These are phyloP conservation scores for Rhizoclosmatium globosum DNA, from an alignment of 192 early-diverging fungal species.

Conservation along the genomic window DNA sequence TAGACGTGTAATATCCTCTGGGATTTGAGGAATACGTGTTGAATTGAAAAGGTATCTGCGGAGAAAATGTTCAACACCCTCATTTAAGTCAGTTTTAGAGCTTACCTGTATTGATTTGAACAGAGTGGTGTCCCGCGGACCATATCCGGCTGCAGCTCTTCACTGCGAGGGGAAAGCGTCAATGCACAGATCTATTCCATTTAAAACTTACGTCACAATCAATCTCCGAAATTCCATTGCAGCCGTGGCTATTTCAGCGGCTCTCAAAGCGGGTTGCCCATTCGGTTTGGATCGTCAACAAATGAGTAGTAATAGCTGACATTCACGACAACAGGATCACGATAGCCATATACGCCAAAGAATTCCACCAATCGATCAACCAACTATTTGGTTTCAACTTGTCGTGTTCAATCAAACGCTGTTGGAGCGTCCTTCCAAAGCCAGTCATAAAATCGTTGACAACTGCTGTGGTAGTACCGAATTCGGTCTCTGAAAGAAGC, in stretches of 20 bases:
- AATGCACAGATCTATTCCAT: too few relatives aligned
- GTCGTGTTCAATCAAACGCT: slow-evolving; percentile 77
- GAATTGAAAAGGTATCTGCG: slow-evolving; percentile 83
- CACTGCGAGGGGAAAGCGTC: neutral
- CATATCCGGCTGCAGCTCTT: slow-evolving; percentile 83
- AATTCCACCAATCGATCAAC: slow-evolving; percentile 98
- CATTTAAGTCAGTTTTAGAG: too few relatives aligned
- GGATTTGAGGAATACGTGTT: slow-evolving; percentile 86
- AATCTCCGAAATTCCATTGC: slow-evolving; percentile 87
- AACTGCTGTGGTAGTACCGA: slow-evolving; percentile 65
- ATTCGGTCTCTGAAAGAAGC: slow-evolving; percentile 69
- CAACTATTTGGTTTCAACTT: slow-evolving; percentile 82
- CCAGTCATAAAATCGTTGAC: slow-evolving; percentile 82
- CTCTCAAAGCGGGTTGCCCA: slow-evolving; percentile 76
- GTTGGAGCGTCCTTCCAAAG: slow-evolving; percentile 79
- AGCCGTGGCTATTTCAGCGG: slow-evolving; percentile 88
- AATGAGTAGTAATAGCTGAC: slow-evolving; percentile 96
- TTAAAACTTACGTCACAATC: slow-evolving; percentile 58
- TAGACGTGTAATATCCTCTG: slow-evolving; percentile 78
- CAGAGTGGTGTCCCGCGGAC: slow-evolving; percentile 80
- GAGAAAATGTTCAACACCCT: too few relatives aligned
- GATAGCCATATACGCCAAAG: slow-evolving; percentile 79
- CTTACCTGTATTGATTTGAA: slow-evolving; percentile 90
- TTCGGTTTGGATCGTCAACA: slow-evolving; percentile 83
- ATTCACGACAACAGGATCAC: slow-evolving; percentile 92